Conservation (phyloP, 192 early-diverging fungal genomes). For the Dissophora ornata region DNA sequence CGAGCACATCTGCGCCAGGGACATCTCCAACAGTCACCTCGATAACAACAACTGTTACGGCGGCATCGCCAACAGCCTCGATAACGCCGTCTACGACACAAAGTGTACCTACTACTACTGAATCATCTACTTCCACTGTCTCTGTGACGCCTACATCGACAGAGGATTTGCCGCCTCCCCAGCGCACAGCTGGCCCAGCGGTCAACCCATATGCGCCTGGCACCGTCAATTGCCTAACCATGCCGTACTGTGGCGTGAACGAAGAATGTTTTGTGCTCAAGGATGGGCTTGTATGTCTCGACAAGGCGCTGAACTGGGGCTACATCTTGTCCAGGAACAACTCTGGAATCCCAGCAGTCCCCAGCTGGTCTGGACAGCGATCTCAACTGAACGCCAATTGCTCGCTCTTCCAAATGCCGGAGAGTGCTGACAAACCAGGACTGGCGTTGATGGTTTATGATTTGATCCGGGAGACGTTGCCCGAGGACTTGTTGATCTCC, state of each 20-base stretch:
- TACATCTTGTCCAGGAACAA: slow-evolving; percentile 39
- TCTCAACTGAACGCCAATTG: slow-evolving; percentile 29
- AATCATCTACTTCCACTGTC: neutral
- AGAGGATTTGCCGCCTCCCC: neutral
- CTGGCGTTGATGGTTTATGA: slow-evolving; percentile 43
- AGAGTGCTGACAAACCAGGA: slow-evolving; percentile 19
- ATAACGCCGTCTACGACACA: neutral
- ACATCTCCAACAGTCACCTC: no score
- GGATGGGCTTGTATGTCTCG: slow-evolving; percentile 41
- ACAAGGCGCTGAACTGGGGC: slow-evolving; percentile 31
- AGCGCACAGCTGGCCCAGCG: slow-evolving; percentile 18
- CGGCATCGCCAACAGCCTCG: neutral
- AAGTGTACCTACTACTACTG: no score
- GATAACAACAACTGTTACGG: neutral
- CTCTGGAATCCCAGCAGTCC: slow-evolving; percentile 34
- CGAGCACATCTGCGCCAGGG: no score
- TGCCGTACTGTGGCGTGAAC: slow-evolving; percentile 9
- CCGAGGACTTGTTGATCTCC: slow-evolving; percentile 33
- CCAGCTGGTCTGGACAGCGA: slow-evolving; percentile 29
- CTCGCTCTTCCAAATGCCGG: slow-evolving; percentile 30
- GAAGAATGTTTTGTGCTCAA: slow-evolving; percentile 45
- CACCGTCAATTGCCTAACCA: slow-evolving; percentile 18
- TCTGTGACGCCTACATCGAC: neutral
- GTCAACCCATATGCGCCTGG: slow-evolving; percentile 27
- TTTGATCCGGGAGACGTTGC: slow-evolving; percentile 27